These are phyloP conservation scores for Novymonas esmeraldas DNA, from an alignment of 208 protist genomes.

Conservation along the genomic window DNA sequence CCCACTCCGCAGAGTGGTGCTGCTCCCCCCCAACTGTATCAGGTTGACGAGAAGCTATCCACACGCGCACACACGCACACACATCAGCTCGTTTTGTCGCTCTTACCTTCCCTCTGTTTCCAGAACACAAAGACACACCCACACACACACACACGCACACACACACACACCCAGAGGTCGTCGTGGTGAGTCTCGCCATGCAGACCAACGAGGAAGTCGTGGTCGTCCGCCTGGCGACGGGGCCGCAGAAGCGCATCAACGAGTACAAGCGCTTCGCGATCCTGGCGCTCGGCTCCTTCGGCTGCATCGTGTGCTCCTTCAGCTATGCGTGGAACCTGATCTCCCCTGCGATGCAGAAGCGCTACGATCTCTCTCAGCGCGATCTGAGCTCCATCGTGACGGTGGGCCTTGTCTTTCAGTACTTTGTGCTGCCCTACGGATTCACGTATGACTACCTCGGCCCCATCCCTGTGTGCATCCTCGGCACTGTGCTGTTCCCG, in stretches of 20 bases:
- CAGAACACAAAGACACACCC: no score
- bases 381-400: slow-evolving; percentile 63
- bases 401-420: slow-evolving; percentile 35
- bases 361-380: slow-evolving; percentile 51
- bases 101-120: no score
- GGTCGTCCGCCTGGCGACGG: slow-evolving; percentile 19
- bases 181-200: slow-evolving; percentile 3
- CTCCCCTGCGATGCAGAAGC: slow-evolving; percentile 32
- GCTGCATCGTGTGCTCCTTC: slow-evolving; percentile 41
- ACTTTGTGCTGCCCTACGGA: slow-evolving; percentile 48
- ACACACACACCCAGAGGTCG: no score
- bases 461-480: slow-evolving; percentile 33
- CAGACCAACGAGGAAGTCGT: slow-evolving; percentile 24
- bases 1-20: no score
- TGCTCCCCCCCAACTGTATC: no score
- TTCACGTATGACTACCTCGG: slow-evolving; percentile 62
- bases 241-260: slow-evolving; percentile 33
- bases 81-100: no score
- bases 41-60: no score
- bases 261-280: slow-evolving; percentile 42
- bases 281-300: slow-evolving; percentile 42
- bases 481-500: slow-evolving; percentile 35
- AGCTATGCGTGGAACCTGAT: slow-evolving; percentile 62
- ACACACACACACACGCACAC: no score
- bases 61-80: no score